Evolutionary conservation across 1,139 yeast genomes (phyloP), one percentile per base, ranked within the genome.

Genomic region (Blastobotrys capitulatus): DNA sequence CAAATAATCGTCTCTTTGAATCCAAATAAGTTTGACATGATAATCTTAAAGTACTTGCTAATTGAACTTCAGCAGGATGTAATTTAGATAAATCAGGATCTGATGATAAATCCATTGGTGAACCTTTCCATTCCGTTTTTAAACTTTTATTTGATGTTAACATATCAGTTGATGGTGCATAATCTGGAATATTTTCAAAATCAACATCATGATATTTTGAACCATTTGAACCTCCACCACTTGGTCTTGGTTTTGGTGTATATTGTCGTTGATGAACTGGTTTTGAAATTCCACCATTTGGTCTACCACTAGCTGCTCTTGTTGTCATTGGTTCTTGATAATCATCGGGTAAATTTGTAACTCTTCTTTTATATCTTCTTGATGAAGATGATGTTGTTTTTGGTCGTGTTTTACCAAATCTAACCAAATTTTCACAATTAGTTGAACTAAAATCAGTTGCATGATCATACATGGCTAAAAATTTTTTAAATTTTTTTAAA

Each of bases 41-140:
- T 57, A 92, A 75, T 64, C 97, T 77, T 62, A 92, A 75, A n/a
- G 83, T 83, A 19, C 95, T 84, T 4, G 97, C 97, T 55, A 92
- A 74, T 42, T 78, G 74, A n/a, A 84, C 76, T 69, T 92, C 98
- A 1, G 96, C 96, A 0, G 97, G 96, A 66, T 90, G 97, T 57
- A 92, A 74, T 59, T 82, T 77, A 46, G 72, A 71, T 48, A 77
- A 68, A 57, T 86, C 76, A 25, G 96, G 95, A 67, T 92, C 97
- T 38, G 68, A 63, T 13, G 84, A 74, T 53, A 92, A 76, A 66
- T 87, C 95, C 96, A 92, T 88, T 39, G 97, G 95, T 60, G 89
- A 95, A 10, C 97, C 97, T 71, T 90, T 90, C 98, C 98, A 92
- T 64, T 90, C 97, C 44, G 95, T 86, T 63, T 84, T 84, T 60